Percentiles rank a stretch among this genome's conserved stretches.
These are phyloP conservation scores for Balamuthia mandrillaris DNA, from an alignment of 208 protist genomes.

Conservation along the genomic window DNA sequence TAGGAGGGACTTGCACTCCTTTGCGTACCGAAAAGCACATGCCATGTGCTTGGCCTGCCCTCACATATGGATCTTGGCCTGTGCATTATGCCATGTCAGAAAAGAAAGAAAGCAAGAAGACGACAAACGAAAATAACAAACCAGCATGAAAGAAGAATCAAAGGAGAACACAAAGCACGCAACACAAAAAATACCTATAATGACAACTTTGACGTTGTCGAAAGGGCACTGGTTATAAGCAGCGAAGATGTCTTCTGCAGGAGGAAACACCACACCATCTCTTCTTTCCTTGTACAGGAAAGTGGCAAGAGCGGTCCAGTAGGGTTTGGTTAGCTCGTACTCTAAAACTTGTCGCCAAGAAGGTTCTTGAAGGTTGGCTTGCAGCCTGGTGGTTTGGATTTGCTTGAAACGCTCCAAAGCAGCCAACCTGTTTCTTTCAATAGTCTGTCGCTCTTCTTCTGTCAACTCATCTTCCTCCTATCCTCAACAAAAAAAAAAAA, in stretches of 20 bases:
- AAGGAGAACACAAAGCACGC: too few relatives aligned
- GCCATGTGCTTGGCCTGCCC: not conserved
- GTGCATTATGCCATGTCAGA: not conserved
- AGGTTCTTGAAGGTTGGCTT: not conserved
- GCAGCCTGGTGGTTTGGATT: not conserved
- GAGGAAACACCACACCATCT: not conserved
- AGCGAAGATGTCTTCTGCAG: not conserved
- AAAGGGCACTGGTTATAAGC: not conserved
- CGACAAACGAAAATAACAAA: not conserved
- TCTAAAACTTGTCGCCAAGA: not conserved
- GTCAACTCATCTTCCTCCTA: too few relatives aligned
- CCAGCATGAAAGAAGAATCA: not conserved
- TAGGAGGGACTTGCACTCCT: not conserved
- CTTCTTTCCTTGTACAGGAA: not conserved
- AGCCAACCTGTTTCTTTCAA: not conserved
- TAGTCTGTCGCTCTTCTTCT: not conserved
- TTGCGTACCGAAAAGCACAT: slow-evolving; percentile 33
- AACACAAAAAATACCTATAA: not conserved
- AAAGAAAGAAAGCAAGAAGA: too few relatives aligned
- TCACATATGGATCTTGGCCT: not conserved
- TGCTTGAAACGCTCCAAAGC: not conserved
- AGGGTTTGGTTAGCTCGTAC: not conserved
- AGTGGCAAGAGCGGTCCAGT: not conserved
- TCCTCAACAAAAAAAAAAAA: too few relatives aligned
- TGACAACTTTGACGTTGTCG: not conserved